Base-by-base conservation (phyloP, 257 asterid species). In the Penstemon newberryi region DNA sequence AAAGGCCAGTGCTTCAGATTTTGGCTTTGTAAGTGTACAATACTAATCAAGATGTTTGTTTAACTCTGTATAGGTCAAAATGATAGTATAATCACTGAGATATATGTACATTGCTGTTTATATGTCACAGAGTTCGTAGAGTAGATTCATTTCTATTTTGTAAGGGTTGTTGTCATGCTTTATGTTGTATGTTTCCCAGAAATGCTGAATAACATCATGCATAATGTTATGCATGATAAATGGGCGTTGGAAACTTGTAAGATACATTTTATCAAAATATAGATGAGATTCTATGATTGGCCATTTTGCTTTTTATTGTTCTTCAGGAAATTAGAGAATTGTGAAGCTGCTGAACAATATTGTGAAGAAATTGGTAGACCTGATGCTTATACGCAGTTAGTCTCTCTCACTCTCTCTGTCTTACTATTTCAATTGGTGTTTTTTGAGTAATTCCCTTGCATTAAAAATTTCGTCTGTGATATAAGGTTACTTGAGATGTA, bases 361-460 rank as follows among this genome's bases (percentile, higher is more conserved):
- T 91, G 99, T 77, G 93, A 82, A 3, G 99, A 94, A 91, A 94
- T 94, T 73, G 99, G 97, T 63, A 86, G 99, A 84, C 89, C 97
- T 73, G 99, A 91, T 87, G 95, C 97, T 62, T 94, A 89, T 83
- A 87, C 84, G 85, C 95, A 83, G 97, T 91, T 53, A 75, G 97
- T 87, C 70, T 55, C 69, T 56, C 65, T 73, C n/a, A n/a, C 68
- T 71, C 33, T 63, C 66, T 70, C 75, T 75, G 66, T 25, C 69
- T 64, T 66, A 60, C 54, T 72, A 33, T 66, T 46, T 80, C 69
- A 51, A 45, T 69, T 12, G 67, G 15, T 70, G 60, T 56, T 12
- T 65, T 25, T 72, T n/a, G 44, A 44, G 59, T 73, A 50, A 63
- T 68, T 73, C 44, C 39, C 41, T 74, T 47, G 12, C 15, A 50